Conservation (phyloP, 495 filamentous ascomycete species). For the Melanomma pulvis-pyrius region DNA sequence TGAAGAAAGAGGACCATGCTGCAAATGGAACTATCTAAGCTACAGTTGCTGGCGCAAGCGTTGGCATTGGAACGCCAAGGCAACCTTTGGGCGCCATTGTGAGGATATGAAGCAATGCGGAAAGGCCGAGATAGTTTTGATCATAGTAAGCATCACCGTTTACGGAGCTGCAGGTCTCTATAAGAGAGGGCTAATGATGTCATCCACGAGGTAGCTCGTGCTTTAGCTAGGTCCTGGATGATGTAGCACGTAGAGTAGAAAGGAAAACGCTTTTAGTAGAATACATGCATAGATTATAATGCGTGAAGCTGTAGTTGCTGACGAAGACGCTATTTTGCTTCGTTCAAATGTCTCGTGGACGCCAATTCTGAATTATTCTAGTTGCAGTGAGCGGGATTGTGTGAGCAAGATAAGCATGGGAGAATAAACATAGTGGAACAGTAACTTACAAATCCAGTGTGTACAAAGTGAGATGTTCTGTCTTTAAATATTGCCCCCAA, state of each 20-base stretch:
- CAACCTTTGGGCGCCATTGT: no score
- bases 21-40: slow-evolving; percentile 52
- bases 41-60: slow-evolving; percentile 45
- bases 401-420: not conserved
- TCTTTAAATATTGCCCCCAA: not conserved
- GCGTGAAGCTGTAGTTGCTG: not conserved
- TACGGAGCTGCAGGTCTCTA: not conserved
- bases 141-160: not conserved
- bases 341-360: not conserved
- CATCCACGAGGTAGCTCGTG: not conserved
- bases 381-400: not conserved
- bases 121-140: not conserved
- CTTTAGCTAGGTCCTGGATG: not conserved
- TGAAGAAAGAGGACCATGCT: slow-evolving; percentile 50
- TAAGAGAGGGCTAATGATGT: not conserved
- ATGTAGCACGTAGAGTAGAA: not conserved
- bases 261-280: not conserved
- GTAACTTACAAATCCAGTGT: not conserved
- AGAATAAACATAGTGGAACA: not conserved
- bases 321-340: not conserved
- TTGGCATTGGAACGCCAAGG: slow-evolving; percentile 27
- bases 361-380: not conserved
- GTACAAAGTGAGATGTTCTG: not conserved
- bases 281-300: not conserved
- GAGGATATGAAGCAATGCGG: not conserved